These are phyloP conservation scores for Plasmodium coatneyi DNA, from an alignment of 169 alveolate species.

Conservation along the genomic window DNA sequence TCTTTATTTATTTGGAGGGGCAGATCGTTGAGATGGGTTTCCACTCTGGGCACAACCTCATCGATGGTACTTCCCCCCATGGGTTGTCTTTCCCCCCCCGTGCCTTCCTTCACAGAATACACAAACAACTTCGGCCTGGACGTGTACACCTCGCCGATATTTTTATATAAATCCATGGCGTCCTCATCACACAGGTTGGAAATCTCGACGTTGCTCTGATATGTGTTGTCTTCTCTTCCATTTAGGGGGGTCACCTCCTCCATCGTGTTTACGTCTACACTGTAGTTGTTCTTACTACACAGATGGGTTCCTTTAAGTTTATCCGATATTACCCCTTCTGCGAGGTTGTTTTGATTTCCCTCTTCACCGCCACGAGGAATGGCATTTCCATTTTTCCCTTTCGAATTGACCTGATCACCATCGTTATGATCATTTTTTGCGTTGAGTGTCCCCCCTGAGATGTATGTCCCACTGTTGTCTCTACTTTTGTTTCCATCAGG, in stretches of 20 bases:
- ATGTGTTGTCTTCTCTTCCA: not conserved
- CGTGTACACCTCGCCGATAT: conserved; percentile 17
- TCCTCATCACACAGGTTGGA: conserved; percentile 28
- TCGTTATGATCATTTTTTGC: not conserved
- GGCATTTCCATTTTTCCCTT: not conserved
- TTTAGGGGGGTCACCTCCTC: not conserved
- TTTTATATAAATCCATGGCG: conserved; percentile 29
- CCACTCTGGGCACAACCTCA: not conserved
- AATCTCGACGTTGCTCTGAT: not conserved
- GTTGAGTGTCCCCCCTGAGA: not conserved
- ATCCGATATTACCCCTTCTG: not conserved
- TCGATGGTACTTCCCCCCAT: not conserved
- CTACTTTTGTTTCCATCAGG: not conserved
- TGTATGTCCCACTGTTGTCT: not conserved
- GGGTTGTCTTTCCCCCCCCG: not conserved
- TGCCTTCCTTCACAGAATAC: not conserved
- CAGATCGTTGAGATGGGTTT: not conserved
- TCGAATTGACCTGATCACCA: not conserved
- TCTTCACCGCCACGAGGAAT: not conserved
- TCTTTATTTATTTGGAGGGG: conserved; percentile 43
- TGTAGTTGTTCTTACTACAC: not conserved
- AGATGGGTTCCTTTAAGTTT: not conserved
- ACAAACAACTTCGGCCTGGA: conserved; percentile 17
- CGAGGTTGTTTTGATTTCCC: not conserved
- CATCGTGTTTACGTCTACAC: not conserved